These are phyloP conservation scores for Monosporozyma aerobia DNA, from an alignment of 805 yeast genomes.

Conservation along the genomic window DNA sequence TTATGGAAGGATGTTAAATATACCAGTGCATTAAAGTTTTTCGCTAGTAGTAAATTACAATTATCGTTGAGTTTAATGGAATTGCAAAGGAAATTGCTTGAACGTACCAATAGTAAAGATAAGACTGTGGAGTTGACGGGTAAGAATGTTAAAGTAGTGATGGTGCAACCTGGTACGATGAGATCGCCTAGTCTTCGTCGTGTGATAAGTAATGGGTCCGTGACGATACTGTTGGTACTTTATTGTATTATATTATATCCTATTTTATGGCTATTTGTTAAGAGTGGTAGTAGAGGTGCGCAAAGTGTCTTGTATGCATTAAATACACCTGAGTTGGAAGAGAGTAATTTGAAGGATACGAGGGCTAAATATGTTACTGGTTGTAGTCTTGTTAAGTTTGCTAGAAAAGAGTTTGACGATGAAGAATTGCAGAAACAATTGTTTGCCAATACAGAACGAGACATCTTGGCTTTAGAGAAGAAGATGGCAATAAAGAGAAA, in stretches of 20 bases:
- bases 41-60: conserved; percentile 75
- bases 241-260: conserved; percentile 58
- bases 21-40: conserved; percentile 60
- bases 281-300: conserved; percentile 68
- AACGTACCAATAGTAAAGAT: conserved; percentile 47
- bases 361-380: conserved; percentile 50
- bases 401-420: conserved; percentile 57
- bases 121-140: conserved; percentile 28
- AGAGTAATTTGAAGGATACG: conserved; percentile 50
- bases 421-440: conserved; percentile 49
- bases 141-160: conserved; percentile 56
- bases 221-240: conserved; percentile 55
- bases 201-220: conserved; percentile 63
- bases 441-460: conserved; percentile 50
- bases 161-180: conserved; percentile 90
- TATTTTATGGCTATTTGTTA: conserved; percentile 70
- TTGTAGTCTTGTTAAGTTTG: conserved; percentile 46
- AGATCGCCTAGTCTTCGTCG: conserved; percentile 81
- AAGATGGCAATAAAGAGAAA: conserved; percentile 62
- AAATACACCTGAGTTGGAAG: conserved; percentile 60
- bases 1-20: conserved; percentile 54
- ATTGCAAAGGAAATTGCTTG: conserved; percentile 60
- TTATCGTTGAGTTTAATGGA: conserved; percentile 70
- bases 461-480: conserved; percentile 56
- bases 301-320: conserved; percentile 66